Conservation (phyloP, 1,284 basidiomycete species). For the Coniophora puteana region DNA sequence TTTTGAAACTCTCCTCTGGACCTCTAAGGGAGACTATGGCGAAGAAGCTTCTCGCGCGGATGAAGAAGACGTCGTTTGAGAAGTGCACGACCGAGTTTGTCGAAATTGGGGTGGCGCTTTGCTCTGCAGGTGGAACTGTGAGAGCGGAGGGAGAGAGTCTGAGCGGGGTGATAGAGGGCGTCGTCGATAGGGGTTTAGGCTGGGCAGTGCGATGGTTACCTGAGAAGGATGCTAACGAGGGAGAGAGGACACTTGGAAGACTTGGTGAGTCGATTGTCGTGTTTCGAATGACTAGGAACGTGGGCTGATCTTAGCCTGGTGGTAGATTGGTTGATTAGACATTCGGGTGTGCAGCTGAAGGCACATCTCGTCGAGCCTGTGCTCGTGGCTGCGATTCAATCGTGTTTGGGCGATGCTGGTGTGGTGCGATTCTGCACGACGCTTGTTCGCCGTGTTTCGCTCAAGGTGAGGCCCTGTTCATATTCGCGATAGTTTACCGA, state of each 20-base stretch:
- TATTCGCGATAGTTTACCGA: neutral
- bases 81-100: no score
- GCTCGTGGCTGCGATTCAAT: constrained; percentile 61
- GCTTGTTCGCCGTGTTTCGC: constrained; percentile 38
- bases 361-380: constrained; percentile 72
- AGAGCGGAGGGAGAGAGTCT: no score
- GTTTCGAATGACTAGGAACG: no score
- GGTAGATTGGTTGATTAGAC: constrained; percentile 7
- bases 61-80: no score
- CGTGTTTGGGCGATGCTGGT: constrained; percentile 42
- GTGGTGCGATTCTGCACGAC: constrained; percentile 48
- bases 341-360: constrained; percentile 37
- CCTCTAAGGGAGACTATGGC: no score
- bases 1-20: no score
- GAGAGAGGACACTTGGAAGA: constrained; percentile 23
- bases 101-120: no score
- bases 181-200: constrained; percentile 44
- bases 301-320: no score
- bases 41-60: no score
- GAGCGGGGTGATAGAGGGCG: no score
- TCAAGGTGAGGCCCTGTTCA: constrained; percentile 54
- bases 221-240: constrained; percentile 20
- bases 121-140: no score
- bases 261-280: constrained; percentile 34
- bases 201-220: constrained; percentile 46